Percentiles rank a stretch among this genome's conserved stretches.
These are phyloP conservation scores for Talaromyces stipitatus DNA, from an alignment of 495 filamentous ascomycete genomes.

Conservation along the genomic window DNA sequence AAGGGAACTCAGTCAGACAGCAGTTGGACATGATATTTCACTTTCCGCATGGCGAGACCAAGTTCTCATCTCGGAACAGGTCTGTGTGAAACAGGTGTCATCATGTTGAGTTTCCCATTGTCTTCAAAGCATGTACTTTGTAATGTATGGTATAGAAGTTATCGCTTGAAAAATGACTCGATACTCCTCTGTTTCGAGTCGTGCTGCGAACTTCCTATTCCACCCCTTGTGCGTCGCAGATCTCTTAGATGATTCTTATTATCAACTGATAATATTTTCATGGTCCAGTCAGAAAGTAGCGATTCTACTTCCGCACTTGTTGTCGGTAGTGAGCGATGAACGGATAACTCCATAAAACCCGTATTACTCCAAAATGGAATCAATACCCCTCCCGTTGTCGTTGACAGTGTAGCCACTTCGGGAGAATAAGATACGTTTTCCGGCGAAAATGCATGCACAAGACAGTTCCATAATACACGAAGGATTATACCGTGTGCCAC, in stretches of 20 bases:
- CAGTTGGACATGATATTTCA: conserved; percentile 40
- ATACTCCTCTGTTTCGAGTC: conserved; percentile 66
- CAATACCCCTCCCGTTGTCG: conserved; percentile 21
- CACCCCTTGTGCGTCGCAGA: conserved; percentile 61
- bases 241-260: conserved; percentile 59
- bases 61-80: conserved; percentile 43
- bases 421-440: conserved; percentile 23
- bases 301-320: neutral
- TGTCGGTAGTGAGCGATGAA: conserved; percentile 12
- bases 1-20: conserved; percentile 31
- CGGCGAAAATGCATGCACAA: conserved; percentile 47
- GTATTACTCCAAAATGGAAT: conserved; percentile 54
- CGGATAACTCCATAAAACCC: conserved; percentile 48
- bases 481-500: conserved; percentile 81
- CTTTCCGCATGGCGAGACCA: conserved; percentile 29
- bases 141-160: neutral
- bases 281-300: conserved; percentile 13
- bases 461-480: conserved; percentile 52
- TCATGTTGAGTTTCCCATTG: conserved; percentile 23
- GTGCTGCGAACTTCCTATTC: conserved; percentile 65
- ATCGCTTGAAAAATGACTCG: conserved; percentile 61
- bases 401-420: conserved; percentile 11
- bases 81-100: conserved; percentile 50
- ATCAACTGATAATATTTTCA: conserved; percentile 28
- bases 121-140: too few relatives aligned